A percentile compares a stretch with the other conserved stretches of the same genome.
phyloP scores from a whole-genome alignment of 495 filamentous ascomycete species.

The Penicillium longicatenatum region DNA sequence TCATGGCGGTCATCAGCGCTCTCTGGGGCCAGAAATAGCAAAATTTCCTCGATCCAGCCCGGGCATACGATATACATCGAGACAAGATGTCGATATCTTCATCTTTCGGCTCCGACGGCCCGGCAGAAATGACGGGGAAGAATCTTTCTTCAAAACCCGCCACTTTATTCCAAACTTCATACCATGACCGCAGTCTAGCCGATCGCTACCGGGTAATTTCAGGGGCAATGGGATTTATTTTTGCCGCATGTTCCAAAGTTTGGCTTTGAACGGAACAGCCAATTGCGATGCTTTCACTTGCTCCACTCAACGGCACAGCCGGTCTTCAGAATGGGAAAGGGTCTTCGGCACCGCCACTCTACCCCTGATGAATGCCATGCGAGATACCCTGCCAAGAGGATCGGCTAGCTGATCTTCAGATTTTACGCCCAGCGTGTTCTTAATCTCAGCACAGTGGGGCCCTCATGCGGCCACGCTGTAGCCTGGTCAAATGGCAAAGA shows the following conservation, averaged over 20 bases:
- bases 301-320: conserved; percentile 1
- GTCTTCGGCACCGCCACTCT: neutral
- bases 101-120: no score
- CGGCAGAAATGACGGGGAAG: no score
- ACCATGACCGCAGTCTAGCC: neutral
- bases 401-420: neutral
- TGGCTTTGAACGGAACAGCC: neutral
- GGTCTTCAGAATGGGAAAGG: neutral
- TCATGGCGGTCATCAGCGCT: no score
- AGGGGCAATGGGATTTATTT: neutral
- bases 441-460: neutral
- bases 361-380: neutral
- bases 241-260: conserved; percentile 5
- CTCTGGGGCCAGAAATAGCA: neutral
- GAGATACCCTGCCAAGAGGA: neutral
- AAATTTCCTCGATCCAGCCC: no score
- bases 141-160: neutral
- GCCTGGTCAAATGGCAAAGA: neutral
- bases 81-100: no score
- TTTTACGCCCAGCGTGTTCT: neutral
- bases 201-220: neutral
- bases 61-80: no score
- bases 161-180: neutral
- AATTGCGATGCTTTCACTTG: neutral
- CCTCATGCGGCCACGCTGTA: neutral